Conservation (phyloP, 495 filamentous ascomycete genomes). For the Wilcoxina mikolae region DNA sequence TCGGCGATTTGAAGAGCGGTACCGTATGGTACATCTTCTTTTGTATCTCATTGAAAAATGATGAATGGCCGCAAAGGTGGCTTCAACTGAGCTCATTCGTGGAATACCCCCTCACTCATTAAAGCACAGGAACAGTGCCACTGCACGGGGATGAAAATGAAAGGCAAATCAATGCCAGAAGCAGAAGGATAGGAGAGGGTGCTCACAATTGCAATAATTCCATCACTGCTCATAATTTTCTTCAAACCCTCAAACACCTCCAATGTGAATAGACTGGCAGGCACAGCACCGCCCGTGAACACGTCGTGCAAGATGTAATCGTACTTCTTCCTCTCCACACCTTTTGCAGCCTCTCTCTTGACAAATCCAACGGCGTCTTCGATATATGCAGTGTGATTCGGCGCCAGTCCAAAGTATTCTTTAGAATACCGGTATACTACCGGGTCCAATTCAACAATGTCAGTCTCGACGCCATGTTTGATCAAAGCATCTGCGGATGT, state of each 20-base stretch:
- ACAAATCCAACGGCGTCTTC: constrained; percentile 71
- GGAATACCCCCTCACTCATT: neutral
- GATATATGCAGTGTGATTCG: constrained; percentile 65
- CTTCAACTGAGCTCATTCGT: constrained; percentile 3
- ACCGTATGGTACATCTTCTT: neutral
- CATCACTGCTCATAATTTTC: constrained; percentile 55
- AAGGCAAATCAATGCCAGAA: neutral
- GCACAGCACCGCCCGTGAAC: constrained; percentile 94
- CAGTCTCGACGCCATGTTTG: constrained; percentile 76
- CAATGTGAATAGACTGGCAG: constrained; percentile 68
- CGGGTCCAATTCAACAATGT: constrained; percentile 86
- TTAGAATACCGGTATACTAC: constrained; percentile 66
- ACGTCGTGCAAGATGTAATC: constrained; percentile 96
- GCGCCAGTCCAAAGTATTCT: constrained; percentile 66
- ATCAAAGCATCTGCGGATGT: constrained; percentile 78
- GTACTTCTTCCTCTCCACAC: constrained; percentile 36
- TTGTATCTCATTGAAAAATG: neutral
- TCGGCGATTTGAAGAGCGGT: no score
- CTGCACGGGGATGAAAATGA: neutral
- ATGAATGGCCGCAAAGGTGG: neutral
- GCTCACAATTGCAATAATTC: constrained; percentile 79
- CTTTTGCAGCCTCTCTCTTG: constrained; percentile 20
- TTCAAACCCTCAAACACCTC: constrained; percentile 60
- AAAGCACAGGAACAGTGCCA: neutral
- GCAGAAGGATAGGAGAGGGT: neutral